Evolutionary conservation across 225 moss, liverwort and hornwort species (phyloP).

Genomic region (Bryoerythrophyllum caledonicum): DNA sequence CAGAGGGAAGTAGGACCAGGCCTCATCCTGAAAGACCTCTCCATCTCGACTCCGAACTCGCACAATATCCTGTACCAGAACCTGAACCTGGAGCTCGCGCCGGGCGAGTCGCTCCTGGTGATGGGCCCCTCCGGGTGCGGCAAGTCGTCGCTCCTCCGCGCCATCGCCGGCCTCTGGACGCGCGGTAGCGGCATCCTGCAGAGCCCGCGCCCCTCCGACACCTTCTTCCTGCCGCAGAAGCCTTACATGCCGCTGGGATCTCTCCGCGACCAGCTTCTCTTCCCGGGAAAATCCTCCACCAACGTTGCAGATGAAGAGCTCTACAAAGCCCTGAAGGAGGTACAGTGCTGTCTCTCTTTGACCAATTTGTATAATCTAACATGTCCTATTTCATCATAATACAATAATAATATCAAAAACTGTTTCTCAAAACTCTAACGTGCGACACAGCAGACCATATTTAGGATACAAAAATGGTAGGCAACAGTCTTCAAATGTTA

Average conservation of each 20-base stretch:
- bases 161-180: constrained; percentile 86
- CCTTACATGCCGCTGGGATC: constrained; percentile 94
- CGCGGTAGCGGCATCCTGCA: constrained; percentile 83
- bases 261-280: constrained; percentile 80
- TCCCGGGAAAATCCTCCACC: constrained; percentile 47
- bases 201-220: constrained; percentile 63
- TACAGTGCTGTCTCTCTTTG: no score
- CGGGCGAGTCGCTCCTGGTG: constrained; percentile 77
- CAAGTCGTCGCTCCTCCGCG: constrained; percentile 81
- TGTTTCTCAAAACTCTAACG: no score
- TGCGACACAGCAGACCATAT: no score
- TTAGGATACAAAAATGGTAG: no score
- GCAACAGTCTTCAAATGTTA: no score
- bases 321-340: constrained; percentile 51
- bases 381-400: no score
- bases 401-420: no score
- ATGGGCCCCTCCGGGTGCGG: constrained; percentile 98
- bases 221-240: constrained; percentile 89
- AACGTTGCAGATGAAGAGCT: constrained; percentile 48
- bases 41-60: constrained; percentile 67
- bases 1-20: constrained; percentile 81
- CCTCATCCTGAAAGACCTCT: constrained; percentile 66
- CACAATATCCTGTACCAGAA: constrained; percentile 54
- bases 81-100: constrained; percentile 64
- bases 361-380: no score